Conservation (phyloP, 352 stramenopile species). For the Globisporangium lucens region DNA sequence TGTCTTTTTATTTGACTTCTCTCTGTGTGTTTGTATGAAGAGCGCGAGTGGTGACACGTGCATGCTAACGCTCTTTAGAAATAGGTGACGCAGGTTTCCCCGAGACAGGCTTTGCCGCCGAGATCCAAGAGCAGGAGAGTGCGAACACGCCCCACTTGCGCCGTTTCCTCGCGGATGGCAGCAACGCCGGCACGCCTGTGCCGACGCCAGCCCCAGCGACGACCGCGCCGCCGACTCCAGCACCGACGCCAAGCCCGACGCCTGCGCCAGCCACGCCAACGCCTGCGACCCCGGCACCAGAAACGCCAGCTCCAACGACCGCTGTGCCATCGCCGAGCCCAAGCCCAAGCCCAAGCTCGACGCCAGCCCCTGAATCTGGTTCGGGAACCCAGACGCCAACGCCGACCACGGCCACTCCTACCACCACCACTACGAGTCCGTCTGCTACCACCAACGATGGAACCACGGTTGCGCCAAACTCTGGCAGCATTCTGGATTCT, state of each 20-base stretch:
- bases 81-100: conserved; percentile 23
- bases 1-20: not conserved
- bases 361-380: not conserved
- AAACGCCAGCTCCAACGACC: conserved; percentile 1
- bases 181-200: conserved; percentile 1
- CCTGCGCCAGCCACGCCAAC: conserved; percentile 10
- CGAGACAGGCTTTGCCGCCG: conserved; percentile 13
- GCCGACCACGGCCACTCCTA: conserved; percentile 2
- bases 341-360: not conserved
- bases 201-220: conserved; percentile 20
- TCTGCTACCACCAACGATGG: not conserved
- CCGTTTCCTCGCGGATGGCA: conserved; percentile 9
- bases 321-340: conserved; percentile 2
- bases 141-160: conserved; percentile 12
- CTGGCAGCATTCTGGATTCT: not conserved
- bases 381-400: conserved; percentile 1
- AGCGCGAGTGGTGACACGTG: not conserved
- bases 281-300: conserved; percentile 1
- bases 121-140: conserved; percentile 13
- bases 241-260: conserved; percentile 18
- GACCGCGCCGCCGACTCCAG: conserved; percentile 16
- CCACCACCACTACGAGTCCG: not conserved
- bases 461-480: conserved; percentile 4
- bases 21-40: not conserved
- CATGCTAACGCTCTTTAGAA: conserved; percentile 2